Evolutionary conservation across 2,329 filamentous ascomycete genomes (phyloP), one percentile per base, ranked within the genome.

Genomic region (Aspergillus amoenus): DNA sequence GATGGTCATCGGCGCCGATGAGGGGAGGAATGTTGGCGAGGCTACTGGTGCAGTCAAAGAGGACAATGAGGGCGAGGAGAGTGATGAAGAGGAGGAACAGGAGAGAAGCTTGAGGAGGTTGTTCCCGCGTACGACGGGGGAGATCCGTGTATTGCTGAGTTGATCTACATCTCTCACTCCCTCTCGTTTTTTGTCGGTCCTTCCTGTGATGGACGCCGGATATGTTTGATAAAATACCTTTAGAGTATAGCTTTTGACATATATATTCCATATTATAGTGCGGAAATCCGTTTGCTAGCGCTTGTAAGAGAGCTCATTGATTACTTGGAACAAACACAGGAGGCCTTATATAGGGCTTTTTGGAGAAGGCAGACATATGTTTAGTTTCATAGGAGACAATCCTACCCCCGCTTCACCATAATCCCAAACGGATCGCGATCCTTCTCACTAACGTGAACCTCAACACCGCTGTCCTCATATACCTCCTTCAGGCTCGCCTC

Each of bases 401-500:
- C 15, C 39, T 43, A 67, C n/a, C 12, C 42, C 27, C 58, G 63
- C 59, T 66, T 64, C 30, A 80, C 68, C 68, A 91, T 81, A 58
- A 97, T 89, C 51, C 88, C 88, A 76, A 92, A 99, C 0, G 94
- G 94, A 81, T 99, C 94, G 58, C 85, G 82, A 75, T 99, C 94
- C 43, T 81, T 81, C 71, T 89, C 82, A 73, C 93, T 97, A 48
- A 95, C 84, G 56, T 88, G 73, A 13, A 97, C 87, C 55, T 84
- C 78, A 17, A 87, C 83, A 21, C 79, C 77, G 11, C 78, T 78
- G 61, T 85, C 82, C 7, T 72, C 70, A 56, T 84, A 69, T n/a
- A 79, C 78, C 43, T 84, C 81, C 43, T 74, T 68, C 45, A 78
- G 67, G 22, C 74, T 74, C 22, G 69, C 68, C 6, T 69, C 63